These are phyloP conservation scores for Xylaria sp. DNA, from an alignment of 2,329 filamentous ascomycete species.

Conservation along the genomic window DNA sequence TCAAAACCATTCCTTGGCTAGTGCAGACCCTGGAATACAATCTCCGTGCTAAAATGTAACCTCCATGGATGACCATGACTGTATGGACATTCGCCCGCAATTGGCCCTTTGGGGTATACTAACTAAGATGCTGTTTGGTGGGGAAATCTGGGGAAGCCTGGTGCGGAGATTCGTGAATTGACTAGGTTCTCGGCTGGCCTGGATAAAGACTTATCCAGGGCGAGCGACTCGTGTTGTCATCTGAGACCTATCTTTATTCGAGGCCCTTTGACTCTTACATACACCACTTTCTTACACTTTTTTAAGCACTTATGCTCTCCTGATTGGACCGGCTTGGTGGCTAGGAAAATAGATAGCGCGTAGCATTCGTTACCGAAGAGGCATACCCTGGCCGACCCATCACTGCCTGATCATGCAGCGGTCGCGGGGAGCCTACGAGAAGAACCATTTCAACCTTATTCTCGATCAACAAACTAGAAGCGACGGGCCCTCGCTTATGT, in stretches of 20 bases:
- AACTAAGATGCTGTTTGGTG: conserved; percentile 15
- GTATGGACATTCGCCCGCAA: background rate
- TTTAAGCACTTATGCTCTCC: conserved; percentile 1
- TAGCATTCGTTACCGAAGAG: background rate
- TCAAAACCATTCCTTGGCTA: conserved; percentile 6
- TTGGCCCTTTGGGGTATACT: conserved; percentile 5
- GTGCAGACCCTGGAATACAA: background rate
- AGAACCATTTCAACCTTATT: background rate
- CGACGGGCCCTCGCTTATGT: background rate
- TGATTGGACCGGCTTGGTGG: background rate
- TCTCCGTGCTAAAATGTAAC: background rate
- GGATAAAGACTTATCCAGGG: conserved; percentile 33
- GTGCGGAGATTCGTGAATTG: conserved; percentile 23
- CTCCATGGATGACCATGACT: background rate
- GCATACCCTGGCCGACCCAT: conserved; percentile 3
- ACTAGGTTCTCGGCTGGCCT: conserved; percentile 6
- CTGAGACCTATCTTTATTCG: background rate
- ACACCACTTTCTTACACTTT: background rate
- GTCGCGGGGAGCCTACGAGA: background rate
- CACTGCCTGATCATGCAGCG: background rate
- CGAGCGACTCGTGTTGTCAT: background rate
- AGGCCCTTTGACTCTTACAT: background rate
- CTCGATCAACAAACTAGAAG: background rate
- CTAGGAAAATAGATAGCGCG: conserved; percentile 5
- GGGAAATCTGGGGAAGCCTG: conserved; percentile 35